Evolutionary conservation across 169 alveolate genomes (phyloP).

Genomic region (Theileria parva): DNA sequence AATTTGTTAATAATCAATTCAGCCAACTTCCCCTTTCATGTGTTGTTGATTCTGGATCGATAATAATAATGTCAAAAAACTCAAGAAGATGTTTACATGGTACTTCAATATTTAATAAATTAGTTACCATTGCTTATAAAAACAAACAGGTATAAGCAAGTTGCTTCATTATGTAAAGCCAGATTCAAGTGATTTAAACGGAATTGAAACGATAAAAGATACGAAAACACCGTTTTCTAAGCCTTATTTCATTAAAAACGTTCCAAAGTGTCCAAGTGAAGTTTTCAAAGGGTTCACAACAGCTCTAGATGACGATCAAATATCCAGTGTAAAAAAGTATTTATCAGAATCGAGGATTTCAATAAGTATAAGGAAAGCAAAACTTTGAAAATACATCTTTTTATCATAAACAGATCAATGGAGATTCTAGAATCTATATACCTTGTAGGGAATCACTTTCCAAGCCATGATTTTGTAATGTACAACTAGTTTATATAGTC

Average conservation of each 20-base stretch:
- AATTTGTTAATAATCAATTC: background rate
- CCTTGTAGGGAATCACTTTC: background rate
- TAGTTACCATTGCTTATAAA: background rate
- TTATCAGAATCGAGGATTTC: constrained; percentile 38
- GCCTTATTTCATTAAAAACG: constrained; percentile 30
- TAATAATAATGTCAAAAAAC: constrained; percentile 46
- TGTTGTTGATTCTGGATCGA: constrained; percentile 63
- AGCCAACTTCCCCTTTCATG: constrained; percentile 55
- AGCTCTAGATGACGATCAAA: background rate
- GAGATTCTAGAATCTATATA: no score
- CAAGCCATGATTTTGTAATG: background rate
- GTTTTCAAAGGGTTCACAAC: constrained; percentile 5
- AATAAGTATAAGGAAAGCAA: constrained; percentile 63
- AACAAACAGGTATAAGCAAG: constrained; percentile 42
- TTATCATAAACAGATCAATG: background rate
- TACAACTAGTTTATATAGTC: background rate
- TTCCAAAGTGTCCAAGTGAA: constrained; percentile 32
- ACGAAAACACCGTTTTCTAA: constrained; percentile 11
- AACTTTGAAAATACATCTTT: background rate
- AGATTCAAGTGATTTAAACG: background rate
- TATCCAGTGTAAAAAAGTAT: background rate
- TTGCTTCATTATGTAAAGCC: constrained; percentile 43
- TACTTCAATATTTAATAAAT: background rate
- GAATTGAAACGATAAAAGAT: background rate
- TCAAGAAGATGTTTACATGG: constrained; percentile 66